Percentiles rank a stretch among this genome's conserved stretches.
Conservation (phyloP, 805 yeast genomes). For the Candida nanaspora region DNA sequence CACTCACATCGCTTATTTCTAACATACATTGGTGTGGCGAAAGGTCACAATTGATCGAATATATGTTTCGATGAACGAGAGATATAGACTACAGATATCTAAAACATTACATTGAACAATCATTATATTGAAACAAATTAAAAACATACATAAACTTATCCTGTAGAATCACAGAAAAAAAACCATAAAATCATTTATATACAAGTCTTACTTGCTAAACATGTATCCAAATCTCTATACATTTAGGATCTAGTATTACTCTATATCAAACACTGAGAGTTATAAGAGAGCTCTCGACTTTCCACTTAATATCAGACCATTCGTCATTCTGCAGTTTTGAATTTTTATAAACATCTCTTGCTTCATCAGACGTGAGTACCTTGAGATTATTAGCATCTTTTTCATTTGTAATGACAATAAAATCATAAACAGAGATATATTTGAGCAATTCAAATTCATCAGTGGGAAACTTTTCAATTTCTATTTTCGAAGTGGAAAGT, state of each 20-base stretch:
- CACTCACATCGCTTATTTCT: too few relatives aligned
- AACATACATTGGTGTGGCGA: too few relatives aligned
- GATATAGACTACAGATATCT: too few relatives aligned
- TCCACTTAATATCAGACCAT: conserved; percentile 21
- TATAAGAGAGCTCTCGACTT: conserved; percentile 13
- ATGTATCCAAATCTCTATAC: too few relatives aligned
- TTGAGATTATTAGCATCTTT: not conserved
- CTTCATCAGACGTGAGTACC: not conserved
- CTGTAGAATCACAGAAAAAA: too few relatives aligned
- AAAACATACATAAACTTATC: too few relatives aligned
- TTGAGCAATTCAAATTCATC: conserved; percentile 30
- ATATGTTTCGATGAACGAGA: too few relatives aligned
- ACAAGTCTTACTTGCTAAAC: too few relatives aligned
- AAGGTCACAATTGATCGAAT: too few relatives aligned
- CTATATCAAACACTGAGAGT: conserved; percentile 7
- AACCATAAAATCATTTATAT: too few relatives aligned
- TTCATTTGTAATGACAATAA: conserved; percentile 11
- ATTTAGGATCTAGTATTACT: not conserved
- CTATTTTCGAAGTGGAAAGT: conserved; percentile 17
- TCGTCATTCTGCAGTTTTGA: conserved; percentile 15
- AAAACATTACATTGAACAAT: too few relatives aligned
- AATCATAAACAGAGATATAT: conserved; percentile 30
- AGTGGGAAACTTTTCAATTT: conserved; percentile 13
- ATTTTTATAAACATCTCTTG: conserved; percentile 14
- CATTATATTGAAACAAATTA: too few relatives aligned